Evolutionary conservation across 345 rosid genomes (phyloP).

Genomic region (Corymbia maculata): DNA sequence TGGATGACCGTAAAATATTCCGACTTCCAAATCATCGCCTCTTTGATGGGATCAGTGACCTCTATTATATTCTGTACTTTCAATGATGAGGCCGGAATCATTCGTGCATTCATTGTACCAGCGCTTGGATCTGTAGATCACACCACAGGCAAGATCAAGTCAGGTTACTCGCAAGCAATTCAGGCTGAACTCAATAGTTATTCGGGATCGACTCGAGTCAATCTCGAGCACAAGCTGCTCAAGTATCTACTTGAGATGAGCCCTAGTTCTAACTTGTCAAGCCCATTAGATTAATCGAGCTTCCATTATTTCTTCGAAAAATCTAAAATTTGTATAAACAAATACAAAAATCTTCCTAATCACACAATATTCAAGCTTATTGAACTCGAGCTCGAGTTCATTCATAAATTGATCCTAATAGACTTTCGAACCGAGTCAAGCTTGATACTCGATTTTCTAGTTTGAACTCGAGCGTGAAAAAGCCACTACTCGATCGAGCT

Average conservation of each 20-base stretch:
- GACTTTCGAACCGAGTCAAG: accelerated
- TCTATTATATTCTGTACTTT: neutral
- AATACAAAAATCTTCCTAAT: neutral
- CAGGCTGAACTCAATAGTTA: neutral
- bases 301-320: neutral
- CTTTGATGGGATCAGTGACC: neutral
- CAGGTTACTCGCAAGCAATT: neutral
- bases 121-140: neutral
- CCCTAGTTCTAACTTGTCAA: neutral
- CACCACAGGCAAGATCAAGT: neutral
- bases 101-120: neutral
- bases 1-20: neutral
- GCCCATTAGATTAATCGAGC: neutral
- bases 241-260: neutral
- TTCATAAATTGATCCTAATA: neutral
- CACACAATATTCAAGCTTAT: neutral
- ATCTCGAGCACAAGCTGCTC: neutral
- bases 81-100: neutral
- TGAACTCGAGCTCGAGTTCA: neutral
- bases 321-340: neutral
- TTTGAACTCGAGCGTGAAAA: neutral
- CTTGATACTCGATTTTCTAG: neutral
- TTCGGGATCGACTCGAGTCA: neutral
- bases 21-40: neutral
- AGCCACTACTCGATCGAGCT: neutral